Percentiles rank a stretch among this genome's conserved stretches.
phyloP scores from a whole-genome alignment of 495 filamentous ascomycete genomes.

The Letharia lupina region DNA sequence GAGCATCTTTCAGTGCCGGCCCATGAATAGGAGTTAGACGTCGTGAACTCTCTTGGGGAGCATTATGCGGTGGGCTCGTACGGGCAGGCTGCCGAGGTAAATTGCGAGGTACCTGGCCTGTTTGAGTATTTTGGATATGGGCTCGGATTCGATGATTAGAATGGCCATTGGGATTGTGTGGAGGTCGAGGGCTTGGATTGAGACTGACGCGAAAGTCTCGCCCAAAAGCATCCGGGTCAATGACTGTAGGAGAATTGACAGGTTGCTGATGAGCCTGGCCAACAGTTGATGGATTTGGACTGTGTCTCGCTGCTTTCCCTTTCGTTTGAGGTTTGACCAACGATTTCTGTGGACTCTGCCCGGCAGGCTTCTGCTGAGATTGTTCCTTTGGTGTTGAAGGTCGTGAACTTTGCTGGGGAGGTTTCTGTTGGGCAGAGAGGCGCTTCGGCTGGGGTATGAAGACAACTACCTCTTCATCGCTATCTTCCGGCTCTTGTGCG shows the following conservation, averaged over 20 bases:
- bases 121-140: constrained; percentile 3
- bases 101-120: constrained; percentile 1
- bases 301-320: constrained; percentile 25
- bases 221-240: constrained; percentile 28
- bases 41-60: constrained; percentile 7
- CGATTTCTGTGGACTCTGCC: constrained; percentile 3
- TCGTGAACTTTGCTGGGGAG: constrained; percentile 24
- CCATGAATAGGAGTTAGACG: not conserved
- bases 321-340: constrained; percentile 13
- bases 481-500: constrained; percentile 23
- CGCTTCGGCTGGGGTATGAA: constrained; percentile 43
- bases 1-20: not conserved
- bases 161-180: constrained; percentile 11
- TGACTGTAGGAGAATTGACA: constrained; percentile 18
- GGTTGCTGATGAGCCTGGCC: constrained; percentile 14
- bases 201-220: constrained; percentile 21
- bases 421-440: constrained; percentile 32
- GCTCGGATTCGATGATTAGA: constrained; percentile 15
- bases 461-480: constrained; percentile 53
- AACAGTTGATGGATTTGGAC: constrained; percentile 4
- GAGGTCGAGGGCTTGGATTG: constrained; percentile 15
- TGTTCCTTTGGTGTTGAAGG: constrained; percentile 21
- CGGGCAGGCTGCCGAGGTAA: constrained; percentile 5
- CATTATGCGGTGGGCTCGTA: constrained; percentile 5
- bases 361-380: constrained; percentile 12